Evolutionary conservation across 2,329 filamentous ascomycete species (phyloP).

Genomic region (Fusarium sororula): DNA sequence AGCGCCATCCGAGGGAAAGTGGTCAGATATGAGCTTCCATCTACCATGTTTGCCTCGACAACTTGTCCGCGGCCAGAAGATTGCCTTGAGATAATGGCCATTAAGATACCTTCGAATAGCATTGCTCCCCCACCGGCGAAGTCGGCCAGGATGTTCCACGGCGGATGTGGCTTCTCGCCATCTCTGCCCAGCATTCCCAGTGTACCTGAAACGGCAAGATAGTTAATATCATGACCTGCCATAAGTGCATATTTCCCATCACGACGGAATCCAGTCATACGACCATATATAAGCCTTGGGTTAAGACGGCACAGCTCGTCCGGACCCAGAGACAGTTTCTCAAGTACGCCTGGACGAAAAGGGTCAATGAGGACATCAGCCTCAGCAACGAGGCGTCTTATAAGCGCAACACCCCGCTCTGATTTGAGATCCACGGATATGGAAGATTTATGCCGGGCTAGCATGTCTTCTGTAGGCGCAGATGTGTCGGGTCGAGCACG

Average conservation of each 20-base stretch:
- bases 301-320: slow-evolving; percentile 73
- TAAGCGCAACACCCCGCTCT: slow-evolving; percentile 67
- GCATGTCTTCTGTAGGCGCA: slow-evolving; percentile 71
- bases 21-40: slow-evolving; percentile 82
- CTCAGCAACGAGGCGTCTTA: slow-evolving; percentile 73
- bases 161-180: slow-evolving; percentile 77
- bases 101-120: slow-evolving; percentile 82
- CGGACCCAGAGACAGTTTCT: slow-evolving; percentile 82
- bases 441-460: slow-evolving; percentile 83
- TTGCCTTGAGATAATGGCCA: slow-evolving; percentile 76
- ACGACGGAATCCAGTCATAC: slow-evolving; percentile 89
- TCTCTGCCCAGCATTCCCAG: slow-evolving; percentile 78
- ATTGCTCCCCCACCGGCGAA: slow-evolving; percentile 90
- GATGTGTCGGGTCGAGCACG: slow-evolving; percentile 59
- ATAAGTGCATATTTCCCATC: slow-evolving; percentile 87
- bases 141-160: slow-evolving; percentile 86
- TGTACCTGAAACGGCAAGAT: slow-evolving; percentile 87
- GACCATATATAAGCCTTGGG: slow-evolving; percentile 79
- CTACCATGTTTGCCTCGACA: slow-evolving; percentile 97
- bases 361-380: slow-evolving; percentile 92
- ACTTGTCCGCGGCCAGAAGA: slow-evolving; percentile 79
- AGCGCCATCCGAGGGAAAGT: slow-evolving; percentile 77
- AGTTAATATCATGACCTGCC: slow-evolving; percentile 97
- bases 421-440: slow-evolving; percentile 83
- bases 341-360: slow-evolving; percentile 89